Conservation (phyloP, 2,329 filamentous ascomycete species). For the Mycosphaerella arachidis region DNA sequence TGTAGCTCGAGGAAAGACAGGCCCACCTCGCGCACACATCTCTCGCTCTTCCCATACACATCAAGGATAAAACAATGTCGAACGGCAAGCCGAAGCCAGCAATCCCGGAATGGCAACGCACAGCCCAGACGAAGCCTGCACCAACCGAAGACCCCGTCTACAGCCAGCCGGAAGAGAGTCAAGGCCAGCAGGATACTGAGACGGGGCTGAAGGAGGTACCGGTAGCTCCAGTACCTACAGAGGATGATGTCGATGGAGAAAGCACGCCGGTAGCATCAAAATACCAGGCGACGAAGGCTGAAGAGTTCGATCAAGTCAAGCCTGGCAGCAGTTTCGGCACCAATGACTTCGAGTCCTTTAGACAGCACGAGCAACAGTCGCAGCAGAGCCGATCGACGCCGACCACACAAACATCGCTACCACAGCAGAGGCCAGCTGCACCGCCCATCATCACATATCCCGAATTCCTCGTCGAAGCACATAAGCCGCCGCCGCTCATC, state of each 20-base stretch:
- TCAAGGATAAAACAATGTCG: slow-evolving; percentile 25
- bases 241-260: neutral
- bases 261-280: neutral
- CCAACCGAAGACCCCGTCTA: slow-evolving; percentile 19
- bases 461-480: slow-evolving; percentile 57
- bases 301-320: slow-evolving; percentile 3
- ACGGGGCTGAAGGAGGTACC: slow-evolving; percentile 3
- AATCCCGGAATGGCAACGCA: slow-evolving; percentile 35
- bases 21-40: too few relatives aligned
- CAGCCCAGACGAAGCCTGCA: slow-evolving; percentile 12
- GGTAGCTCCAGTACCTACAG: slow-evolving; percentile 1
- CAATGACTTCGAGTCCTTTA: slow-evolving; percentile 27
- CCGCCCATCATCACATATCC: slow-evolving; percentile 64
- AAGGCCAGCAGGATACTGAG: neutral
- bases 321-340: slow-evolving; percentile 15
- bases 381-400: slow-evolving; percentile 18
- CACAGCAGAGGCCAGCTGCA: slow-evolving; percentile 37
- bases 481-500: slow-evolving; percentile 56
- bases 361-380: slow-evolving; percentile 13
- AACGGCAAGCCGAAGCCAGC: slow-evolving; percentile 24
- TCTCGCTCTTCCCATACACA: neutral
- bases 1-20: neutral
- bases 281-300: neutral
- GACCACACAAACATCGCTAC: slow-evolving; percentile 7
- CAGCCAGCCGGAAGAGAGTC: slow-evolving; percentile 14